These are phyloP conservation scores for Cucumis hystrix DNA, from an alignment of 306 rosid species.

Conservation along the genomic window DNA sequence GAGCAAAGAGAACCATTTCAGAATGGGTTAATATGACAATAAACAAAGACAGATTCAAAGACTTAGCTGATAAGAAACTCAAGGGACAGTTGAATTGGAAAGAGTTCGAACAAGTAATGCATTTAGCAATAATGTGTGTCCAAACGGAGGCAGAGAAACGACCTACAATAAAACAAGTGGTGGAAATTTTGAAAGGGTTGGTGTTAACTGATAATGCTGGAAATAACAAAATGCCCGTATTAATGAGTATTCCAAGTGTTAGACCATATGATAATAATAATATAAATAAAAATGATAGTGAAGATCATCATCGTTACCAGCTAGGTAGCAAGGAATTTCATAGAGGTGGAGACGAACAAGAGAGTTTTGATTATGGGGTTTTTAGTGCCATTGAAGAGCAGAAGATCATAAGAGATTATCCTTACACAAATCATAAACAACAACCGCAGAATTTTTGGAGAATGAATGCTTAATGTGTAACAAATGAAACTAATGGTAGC, in stretches of 20 bases:
- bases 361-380: conserved; percentile 47
- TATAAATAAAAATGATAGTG: conserved; percentile 8
- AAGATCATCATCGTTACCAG: conserved; percentile 16
- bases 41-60: conserved; percentile 33
- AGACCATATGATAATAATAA: conserved; percentile 6
- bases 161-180: conserved; percentile 63
- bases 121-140: conserved; percentile 59
- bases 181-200: conserved; percentile 39
- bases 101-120: conserved; percentile 38
- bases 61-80: conserved; percentile 51
- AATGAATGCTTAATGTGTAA: neutral
- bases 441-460: neutral
- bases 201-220: conserved; percentile 6
- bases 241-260: conserved; percentile 33
- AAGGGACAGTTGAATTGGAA: conserved; percentile 53
- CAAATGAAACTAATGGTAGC: too few relatives aligned
- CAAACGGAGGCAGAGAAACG: conserved; percentile 50
- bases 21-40: conserved; percentile 75
- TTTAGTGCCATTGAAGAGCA: conserved; percentile 64
- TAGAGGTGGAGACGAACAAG: neutral
- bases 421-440: conserved; percentile 10
- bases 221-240: conserved; percentile 4
- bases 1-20: conserved; percentile 53
- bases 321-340: conserved; percentile 23
- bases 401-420: conserved; percentile 28